Percentiles rank a stretch among this genome's conserved stretches.
Evolutionary conservation across 164 flowering plant genomes (phyloP).

Genomic region (Umbellularia californica): DNA sequence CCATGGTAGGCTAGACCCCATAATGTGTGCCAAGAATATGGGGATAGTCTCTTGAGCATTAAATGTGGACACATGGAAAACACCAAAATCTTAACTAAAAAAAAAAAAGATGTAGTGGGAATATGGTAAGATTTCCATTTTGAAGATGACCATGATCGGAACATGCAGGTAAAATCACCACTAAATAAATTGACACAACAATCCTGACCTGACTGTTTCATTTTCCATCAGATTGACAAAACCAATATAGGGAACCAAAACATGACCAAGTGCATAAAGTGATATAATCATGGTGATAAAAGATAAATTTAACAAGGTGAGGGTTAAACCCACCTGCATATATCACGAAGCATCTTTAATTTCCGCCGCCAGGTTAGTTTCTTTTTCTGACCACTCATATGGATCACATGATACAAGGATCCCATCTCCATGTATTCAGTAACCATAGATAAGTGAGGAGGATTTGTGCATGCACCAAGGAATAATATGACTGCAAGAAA

Average conservation of each 20-base stretch:
- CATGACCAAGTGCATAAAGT: neutral
- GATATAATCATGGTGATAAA: neutral
- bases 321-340: slow-evolving; percentile 70
- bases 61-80: no score
- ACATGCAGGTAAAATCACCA: neutral
- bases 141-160: neutral
- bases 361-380: slow-evolving; percentile 80
- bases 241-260: neutral
- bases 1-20: neutral
- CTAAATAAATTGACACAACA: neutral
- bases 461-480: slow-evolving; percentile 93
- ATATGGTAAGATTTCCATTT: neutral
- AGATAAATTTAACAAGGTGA: neutral
- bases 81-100: no score
- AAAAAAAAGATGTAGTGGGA: neutral
- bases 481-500: slow-evolving; percentile 79
- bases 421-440: slow-evolving; percentile 99
- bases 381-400: slow-evolving; percentile 87
- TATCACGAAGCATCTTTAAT: slow-evolving; percentile 90
- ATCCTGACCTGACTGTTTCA: neutral
- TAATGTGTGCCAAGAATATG: neutral
- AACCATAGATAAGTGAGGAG: slow-evolving; percentile 90
- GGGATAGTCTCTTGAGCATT: neutral
- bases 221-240: neutral
- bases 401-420: slow-evolving; percentile 80